A percentile compares a stretch with the other conserved stretches of the same genome.
Conservation (phyloP, 2,329 filamentous ascomycete species). For the Aureobasidium melanogenum region DNA sequence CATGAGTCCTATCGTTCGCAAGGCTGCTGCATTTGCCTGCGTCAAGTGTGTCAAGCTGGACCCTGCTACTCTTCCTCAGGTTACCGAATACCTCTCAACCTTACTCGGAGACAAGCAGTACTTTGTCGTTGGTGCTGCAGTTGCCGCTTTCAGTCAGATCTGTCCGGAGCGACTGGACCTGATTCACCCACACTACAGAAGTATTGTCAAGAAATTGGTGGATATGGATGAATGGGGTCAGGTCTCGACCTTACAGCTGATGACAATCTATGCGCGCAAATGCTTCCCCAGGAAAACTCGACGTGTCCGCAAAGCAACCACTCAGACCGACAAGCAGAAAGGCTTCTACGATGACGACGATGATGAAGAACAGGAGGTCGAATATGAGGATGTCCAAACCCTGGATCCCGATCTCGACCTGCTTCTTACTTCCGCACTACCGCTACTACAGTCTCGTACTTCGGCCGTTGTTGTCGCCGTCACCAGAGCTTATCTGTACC, state of each 20-base stretch:
- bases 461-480: constrained; percentile 87
- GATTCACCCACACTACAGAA: constrained; percentile 82
- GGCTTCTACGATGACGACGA: constrained; percentile 74
- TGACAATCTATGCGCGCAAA: constrained; percentile 75
- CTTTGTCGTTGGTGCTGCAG: constrained; percentile 84
- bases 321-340: constrained; percentile 29
- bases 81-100: constrained; percentile 70
- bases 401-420: constrained; percentile 77
- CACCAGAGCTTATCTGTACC: constrained; percentile 71
- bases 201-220: constrained; percentile 78
- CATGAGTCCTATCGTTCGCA: constrained; percentile 89
- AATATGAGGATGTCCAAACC: constrained; percentile 48
- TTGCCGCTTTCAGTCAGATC: constrained; percentile 78
- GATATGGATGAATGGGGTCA: constrained; percentile 99
- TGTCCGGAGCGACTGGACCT: constrained; percentile 83
- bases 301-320: constrained; percentile 45
- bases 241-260: constrained; percentile 68
- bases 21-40: constrained; percentile 85
- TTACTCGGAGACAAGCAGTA: constrained; percentile 88
- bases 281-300: constrained; percentile 70
- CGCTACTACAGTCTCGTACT: constrained; percentile 87
- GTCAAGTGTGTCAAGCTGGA: constrained; percentile 94
- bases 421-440: constrained; percentile 67
- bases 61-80: constrained; percentile 71
- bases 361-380: constrained; percentile 36